Evolutionary conservation across 495 filamentous ascomycete genomes (phyloP), one percentile per base, ranked within the genome.

Genomic region (Apodospora peruviana): DNA sequence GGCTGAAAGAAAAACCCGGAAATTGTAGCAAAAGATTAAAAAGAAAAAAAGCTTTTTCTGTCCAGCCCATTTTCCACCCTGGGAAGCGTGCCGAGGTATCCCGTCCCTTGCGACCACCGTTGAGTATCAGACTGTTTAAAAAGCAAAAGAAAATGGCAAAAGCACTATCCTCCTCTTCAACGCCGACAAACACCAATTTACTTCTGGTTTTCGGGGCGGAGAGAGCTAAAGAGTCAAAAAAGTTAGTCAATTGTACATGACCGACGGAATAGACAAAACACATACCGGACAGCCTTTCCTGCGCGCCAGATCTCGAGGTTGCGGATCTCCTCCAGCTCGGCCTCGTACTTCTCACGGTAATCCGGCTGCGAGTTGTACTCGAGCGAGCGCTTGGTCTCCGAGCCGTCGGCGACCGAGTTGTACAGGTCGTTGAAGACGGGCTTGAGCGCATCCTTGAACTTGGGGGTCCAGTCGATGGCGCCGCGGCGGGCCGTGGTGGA

Each of bases 241-340:
- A 62, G 36, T 37, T 27, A 24, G 45, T 60, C 47, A 20, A 18
- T 25, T 19, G n/a, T 47, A 29, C 29, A 48, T 10, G 37, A 25
- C n/a, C 7, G 3, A 38, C 16, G 36, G 36, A 7, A 16, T 16
- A 17, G 11, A 2, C n/a, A 17, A 17, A 44, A 12, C 45, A 71
- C 76, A 66, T 72, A 85, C 73, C 88, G 84, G 52, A 98, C 93
- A 57, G 94, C 87, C 85, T 96, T 97, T 67, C 93, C 93, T 50
- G 94, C 93, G 58, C 86, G 83, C 93, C 93, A 98, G 81, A 98
- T 97, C 81, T 98, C 93, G 68, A 97, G 74, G 60, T 88, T 80
- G 58, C 89, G 83, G 75, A 98, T 96, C 75, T 96, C 91, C 73
- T 93, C 73, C 81, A 98, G 83, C 84, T 98, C 93, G 65, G 85